phyloP scores from a whole-genome alignment of 768 basidiomycete species.

The Mrakia gelida region DNA sequence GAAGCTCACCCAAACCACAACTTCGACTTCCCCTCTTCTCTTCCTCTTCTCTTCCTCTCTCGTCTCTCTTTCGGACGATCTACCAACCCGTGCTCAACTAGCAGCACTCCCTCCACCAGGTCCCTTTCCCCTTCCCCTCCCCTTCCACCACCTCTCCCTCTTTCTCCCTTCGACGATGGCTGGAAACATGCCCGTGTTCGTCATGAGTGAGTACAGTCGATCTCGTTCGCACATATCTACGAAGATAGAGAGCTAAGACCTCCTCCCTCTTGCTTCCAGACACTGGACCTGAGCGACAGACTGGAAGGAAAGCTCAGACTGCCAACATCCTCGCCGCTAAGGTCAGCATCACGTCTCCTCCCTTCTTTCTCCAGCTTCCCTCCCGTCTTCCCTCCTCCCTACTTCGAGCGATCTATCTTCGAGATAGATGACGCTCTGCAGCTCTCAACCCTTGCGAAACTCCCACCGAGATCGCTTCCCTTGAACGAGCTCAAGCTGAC shows the following conservation, averaged over 20 bases:
- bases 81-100: not conserved
- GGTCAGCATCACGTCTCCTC: constrained; percentile 49
- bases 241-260: not conserved
- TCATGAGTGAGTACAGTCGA: not conserved
- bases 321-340: constrained; percentile 97
- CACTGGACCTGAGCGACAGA: constrained; percentile 87
- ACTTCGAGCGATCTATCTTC: not conserved
- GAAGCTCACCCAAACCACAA: not conserved
- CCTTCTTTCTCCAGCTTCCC: not conserved
- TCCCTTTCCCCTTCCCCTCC: not conserved
- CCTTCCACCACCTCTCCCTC: not conserved
- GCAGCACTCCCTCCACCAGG: no score
- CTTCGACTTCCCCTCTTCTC: not conserved
- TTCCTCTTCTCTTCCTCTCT: not conserved
- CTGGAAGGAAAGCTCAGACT: constrained; percentile 90
- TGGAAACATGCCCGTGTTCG: constrained; percentile 1
- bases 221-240: not conserved
- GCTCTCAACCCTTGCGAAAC: not conserved
- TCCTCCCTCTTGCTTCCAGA: constrained; percentile 77
- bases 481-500: constrained; percentile 3
- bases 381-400: no score
- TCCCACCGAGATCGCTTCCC: not conserved
- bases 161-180: not conserved
- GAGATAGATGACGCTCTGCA: not conserved
- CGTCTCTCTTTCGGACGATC: not conserved